These are phyloP conservation scores for Gleditsia sinensis DNA, from an alignment of 306 rosid genomes.

Conservation along the genomic window DNA sequence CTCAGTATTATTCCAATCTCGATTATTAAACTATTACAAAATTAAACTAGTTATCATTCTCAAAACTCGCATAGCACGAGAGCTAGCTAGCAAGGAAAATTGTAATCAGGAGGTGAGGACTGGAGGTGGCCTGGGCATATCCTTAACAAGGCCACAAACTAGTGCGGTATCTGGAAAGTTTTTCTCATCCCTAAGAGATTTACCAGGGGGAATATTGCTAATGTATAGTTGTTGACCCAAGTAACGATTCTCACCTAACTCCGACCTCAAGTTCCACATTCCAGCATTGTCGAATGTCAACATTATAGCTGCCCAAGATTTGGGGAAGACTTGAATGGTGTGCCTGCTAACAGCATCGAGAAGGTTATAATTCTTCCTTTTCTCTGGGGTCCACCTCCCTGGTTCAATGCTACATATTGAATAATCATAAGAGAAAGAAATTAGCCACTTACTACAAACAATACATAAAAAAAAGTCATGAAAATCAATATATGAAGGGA, in stretches of 20 bases:
- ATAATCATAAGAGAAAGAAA: neutral
- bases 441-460: neutral
- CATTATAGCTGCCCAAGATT: slow-evolving; percentile 47
- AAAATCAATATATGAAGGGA: neutral
- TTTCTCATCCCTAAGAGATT: slow-evolving; percentile 54
- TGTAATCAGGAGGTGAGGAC: slow-evolving; percentile 11
- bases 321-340: slow-evolving; percentile 1
- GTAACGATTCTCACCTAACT: slow-evolving; percentile 24
- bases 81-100: too few relatives aligned
- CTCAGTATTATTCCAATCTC: neutral
- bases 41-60: neutral
- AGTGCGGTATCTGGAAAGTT: slow-evolving; percentile 37
- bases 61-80: neutral
- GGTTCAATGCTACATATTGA: slow-evolving; percentile 47
- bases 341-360: slow-evolving; percentile 13
- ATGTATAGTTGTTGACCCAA: slow-evolving; percentile 53
- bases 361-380: slow-evolving; percentile 11
- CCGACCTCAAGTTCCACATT: slow-evolving; percentile 61
- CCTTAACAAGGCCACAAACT: slow-evolving; percentile 46
- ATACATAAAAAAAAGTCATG: neutral
- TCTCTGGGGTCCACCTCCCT: slow-evolving; percentile 57
- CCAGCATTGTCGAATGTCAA: slow-evolving; percentile 53
- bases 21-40: neutral
- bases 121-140: slow-evolving; percentile 46
- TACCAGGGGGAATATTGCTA: slow-evolving; percentile 30